These are phyloP conservation scores for Penicillium ochrochloron DNA, from an alignment of 495 filamentous ascomycete genomes.

Conservation along the genomic window DNA sequence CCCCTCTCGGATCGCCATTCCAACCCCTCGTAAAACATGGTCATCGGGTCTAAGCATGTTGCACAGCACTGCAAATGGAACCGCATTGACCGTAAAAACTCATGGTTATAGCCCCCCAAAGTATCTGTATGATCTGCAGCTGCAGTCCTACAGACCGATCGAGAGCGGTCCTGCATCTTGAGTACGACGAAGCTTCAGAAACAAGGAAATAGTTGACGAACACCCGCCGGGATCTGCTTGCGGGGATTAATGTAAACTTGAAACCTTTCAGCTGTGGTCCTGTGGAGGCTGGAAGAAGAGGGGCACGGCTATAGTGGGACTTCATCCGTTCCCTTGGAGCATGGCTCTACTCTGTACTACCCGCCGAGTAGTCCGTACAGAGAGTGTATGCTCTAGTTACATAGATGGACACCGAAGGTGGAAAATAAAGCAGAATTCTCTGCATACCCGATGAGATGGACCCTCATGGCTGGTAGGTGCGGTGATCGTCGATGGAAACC, in stretches of 20 bases:
- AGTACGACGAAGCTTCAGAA: not conserved
- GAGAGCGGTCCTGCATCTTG: not conserved
- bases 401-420: not conserved
- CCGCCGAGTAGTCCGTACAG: no score
- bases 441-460: conserved; percentile 1
- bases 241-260: not conserved
- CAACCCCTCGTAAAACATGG: not conserved
- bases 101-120: not conserved
- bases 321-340: not conserved
- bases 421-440: conserved; percentile 1
- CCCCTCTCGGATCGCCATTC: conserved; percentile 6
- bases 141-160: not conserved
- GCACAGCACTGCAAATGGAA: conserved; percentile 11
- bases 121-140: not conserved
- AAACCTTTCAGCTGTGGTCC: conserved; percentile 13
- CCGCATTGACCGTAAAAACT: not conserved
- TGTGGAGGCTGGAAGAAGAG: no score
- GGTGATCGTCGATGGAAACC: conserved; percentile 24
- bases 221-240: not conserved
- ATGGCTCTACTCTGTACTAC: not conserved
- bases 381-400: not conserved
- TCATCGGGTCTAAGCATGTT: not conserved
- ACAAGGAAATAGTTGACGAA: not conserved
- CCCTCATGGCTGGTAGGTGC: conserved; percentile 9
- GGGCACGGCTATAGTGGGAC: not conserved